These are phyloP conservation scores for Ceriops tagal DNA, from an alignment of 345 rosid genomes.

Conservation along the genomic window DNA sequence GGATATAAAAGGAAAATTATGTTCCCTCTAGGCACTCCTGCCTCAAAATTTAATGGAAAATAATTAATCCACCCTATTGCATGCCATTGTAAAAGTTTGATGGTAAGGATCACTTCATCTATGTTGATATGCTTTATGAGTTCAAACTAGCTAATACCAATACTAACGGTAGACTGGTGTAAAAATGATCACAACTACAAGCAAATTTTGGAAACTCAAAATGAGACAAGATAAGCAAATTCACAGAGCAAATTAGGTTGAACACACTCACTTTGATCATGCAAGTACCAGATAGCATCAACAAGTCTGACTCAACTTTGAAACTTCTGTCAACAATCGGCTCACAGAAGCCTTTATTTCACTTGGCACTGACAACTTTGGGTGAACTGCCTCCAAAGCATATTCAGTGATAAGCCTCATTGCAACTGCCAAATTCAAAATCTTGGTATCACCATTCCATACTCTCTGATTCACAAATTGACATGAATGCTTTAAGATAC, in stretches of 20 bases:
- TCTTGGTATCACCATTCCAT: conserved; percentile 39
- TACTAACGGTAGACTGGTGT: too few relatives aligned
- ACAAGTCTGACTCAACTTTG: conserved; percentile 47
- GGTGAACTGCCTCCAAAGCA: conserved; percentile 49
- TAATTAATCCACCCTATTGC: too few relatives aligned
- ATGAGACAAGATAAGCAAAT: too few relatives aligned
- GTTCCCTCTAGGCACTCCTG: too few relatives aligned
- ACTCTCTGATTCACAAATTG: conserved; percentile 53
- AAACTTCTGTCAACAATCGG: conserved; percentile 45
- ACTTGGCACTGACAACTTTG: conserved; percentile 43
- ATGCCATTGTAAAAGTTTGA: too few relatives aligned
- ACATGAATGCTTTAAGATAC: conserved; percentile 57
- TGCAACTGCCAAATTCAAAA: conserved; percentile 45
- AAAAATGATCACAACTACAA: too few relatives aligned
- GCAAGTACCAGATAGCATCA: background rate
- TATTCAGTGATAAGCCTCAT: conserved; percentile 59
- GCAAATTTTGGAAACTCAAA: too few relatives aligned
- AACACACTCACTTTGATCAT: background rate
- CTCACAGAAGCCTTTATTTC: conserved; percentile 52
- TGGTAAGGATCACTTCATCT: too few relatives aligned
- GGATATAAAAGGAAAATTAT: too few relatives aligned
- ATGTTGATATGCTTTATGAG: too few relatives aligned
- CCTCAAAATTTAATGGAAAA: too few relatives aligned
- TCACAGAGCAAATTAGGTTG: background rate
- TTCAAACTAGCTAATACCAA: too few relatives aligned